Conservation (phyloP, 345 rosid genomes). For the Barbarea vulgaris region DNA sequence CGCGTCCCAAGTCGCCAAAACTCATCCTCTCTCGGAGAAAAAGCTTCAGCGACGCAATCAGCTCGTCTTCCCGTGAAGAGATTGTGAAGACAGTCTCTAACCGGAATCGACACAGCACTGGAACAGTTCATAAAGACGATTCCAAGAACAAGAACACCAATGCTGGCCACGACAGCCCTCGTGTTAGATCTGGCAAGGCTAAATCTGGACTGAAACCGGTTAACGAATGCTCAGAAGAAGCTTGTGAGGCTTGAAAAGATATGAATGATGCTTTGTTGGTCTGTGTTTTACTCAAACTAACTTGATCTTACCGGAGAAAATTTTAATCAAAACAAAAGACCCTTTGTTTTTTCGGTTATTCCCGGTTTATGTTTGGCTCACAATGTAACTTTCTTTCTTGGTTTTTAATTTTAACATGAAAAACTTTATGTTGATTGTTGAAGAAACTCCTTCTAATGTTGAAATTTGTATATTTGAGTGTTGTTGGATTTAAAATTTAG, state of each 20-base stretch:
- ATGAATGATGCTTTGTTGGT: slow-evolving; percentile 30
- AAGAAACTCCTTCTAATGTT: slow-evolving; percentile 26
- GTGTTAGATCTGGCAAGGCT: slow-evolving; percentile 44
- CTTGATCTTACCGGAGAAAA: slow-evolving; percentile 26
- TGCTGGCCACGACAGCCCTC: slow-evolving; percentile 44
- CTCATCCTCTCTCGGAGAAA: slow-evolving; percentile 60
- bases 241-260: slow-evolving; percentile 41
- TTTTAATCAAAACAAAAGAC: slow-evolving; percentile 26
- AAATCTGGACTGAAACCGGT: slow-evolving; percentile 51
- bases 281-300: slow-evolving; percentile 34
- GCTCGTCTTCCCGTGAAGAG: slow-evolving; percentile 40
- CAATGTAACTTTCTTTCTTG: slow-evolving; percentile 31
- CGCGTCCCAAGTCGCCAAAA: slow-evolving; percentile 75
- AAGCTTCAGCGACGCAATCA: slow-evolving; percentile 57
- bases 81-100: slow-evolving; percentile 18
- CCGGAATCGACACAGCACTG: slow-evolving; percentile 47
- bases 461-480: slow-evolving; percentile 14
- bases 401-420: slow-evolving; percentile 28
- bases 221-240: slow-evolving; percentile 41
- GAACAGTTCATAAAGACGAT: slow-evolving; percentile 44
- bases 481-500: not conserved
- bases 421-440: slow-evolving; percentile 32
- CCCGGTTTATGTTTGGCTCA: slow-evolving; percentile 34
- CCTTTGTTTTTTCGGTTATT: slow-evolving; percentile 36
- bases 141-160: slow-evolving; percentile 28